Conservation (phyloP, 2,329 filamentous ascomycete genomes). For the Fusarium nematophilum region DNA sequence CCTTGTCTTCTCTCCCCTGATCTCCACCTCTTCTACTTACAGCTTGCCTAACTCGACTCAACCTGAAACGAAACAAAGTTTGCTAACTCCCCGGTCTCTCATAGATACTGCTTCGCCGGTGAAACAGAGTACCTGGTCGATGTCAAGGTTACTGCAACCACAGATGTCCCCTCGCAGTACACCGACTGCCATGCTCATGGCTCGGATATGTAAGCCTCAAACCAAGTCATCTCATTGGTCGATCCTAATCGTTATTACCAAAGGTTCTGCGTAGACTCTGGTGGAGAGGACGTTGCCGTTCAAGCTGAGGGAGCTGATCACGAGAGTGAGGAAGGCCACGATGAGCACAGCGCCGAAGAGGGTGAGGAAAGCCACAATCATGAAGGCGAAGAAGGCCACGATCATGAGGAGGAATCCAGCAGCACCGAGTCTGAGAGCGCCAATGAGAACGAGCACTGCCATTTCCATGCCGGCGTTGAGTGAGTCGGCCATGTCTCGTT, state of each 20-base stretch:
- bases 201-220: constrained; percentile 60
- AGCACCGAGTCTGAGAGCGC: constrained; percentile 28
- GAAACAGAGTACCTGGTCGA: constrained; percentile 57
- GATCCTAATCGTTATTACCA: constrained; percentile 3
- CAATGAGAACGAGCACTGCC: constrained; percentile 63
- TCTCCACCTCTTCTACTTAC: too few species aligned
- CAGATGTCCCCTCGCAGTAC: constrained; percentile 68
- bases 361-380: constrained; percentile 6
- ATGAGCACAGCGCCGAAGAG: constrained; percentile 26
- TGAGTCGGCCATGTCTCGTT: constrained; percentile 52
- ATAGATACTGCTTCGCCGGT: constrained; percentile 58
- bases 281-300: constrained; percentile 71
- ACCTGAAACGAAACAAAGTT: background rate
- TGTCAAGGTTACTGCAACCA: constrained; percentile 63
- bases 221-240: background rate
- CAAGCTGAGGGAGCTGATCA: constrained; percentile 49
- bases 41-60: background rate
- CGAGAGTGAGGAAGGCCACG: constrained; percentile 34
- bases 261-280: constrained; percentile 71
- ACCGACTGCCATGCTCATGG: constrained; percentile 75
- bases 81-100: constrained; percentile 5
- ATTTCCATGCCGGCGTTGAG: constrained; percentile 82
- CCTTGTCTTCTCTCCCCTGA: background rate
- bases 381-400: constrained; percentile 25
- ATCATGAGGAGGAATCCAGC: constrained; percentile 22